A percentile compares a stretch with the other conserved stretches of the same genome.
These are phyloP conservation scores for Allium sativum DNA, from an alignment of 106 monocot species.

Conservation along the genomic window DNA sequence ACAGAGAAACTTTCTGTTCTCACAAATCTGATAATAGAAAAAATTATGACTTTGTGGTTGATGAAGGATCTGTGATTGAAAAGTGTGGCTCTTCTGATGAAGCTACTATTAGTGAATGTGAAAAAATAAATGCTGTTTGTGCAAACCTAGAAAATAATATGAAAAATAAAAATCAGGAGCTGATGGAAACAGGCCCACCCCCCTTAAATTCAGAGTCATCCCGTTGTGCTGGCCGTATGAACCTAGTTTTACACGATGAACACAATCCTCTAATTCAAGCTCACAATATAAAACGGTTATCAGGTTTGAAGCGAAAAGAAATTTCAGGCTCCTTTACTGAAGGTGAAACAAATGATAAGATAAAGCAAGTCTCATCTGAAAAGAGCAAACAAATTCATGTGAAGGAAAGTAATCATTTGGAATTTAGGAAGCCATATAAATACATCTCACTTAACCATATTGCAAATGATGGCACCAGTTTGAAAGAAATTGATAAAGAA, in stretches of 20 bases:
- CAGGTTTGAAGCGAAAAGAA: slow-evolving; percentile 35
- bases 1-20: slow-evolving; percentile 15
- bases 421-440: slow-evolving; percentile 34
- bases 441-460: slow-evolving; percentile 40
- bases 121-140: slow-evolving; percentile 9
- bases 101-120: slow-evolving; percentile 16
- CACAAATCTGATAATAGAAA: slow-evolving; percentile 7
- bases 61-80: slow-evolving; percentile 63
- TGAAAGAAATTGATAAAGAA: slow-evolving; percentile 4
- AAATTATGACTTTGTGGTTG: slow-evolving; percentile 20
- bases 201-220: slow-evolving; percentile 12
- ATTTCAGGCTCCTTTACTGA: slow-evolving; percentile 7
- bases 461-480: slow-evolving; percentile 14
- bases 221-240: slow-evolving; percentile 10
- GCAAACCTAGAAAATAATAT: slow-evolving; percentile 6
- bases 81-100: slow-evolving; percentile 65
- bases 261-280: too few species aligned
- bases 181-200: slow-evolving; percentile 15
- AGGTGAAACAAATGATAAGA: slow-evolving; percentile 7
- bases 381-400: slow-evolving; percentile 2
- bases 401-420: slow-evolving; percentile 10
- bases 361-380: background rate
- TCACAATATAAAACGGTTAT: slow-evolving; percentile 6
- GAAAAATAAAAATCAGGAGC: background rate
- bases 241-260: background rate